Conservation (phyloP, 2,329 filamentous ascomycete species). For the Colletotrichum coccodes region DNA sequence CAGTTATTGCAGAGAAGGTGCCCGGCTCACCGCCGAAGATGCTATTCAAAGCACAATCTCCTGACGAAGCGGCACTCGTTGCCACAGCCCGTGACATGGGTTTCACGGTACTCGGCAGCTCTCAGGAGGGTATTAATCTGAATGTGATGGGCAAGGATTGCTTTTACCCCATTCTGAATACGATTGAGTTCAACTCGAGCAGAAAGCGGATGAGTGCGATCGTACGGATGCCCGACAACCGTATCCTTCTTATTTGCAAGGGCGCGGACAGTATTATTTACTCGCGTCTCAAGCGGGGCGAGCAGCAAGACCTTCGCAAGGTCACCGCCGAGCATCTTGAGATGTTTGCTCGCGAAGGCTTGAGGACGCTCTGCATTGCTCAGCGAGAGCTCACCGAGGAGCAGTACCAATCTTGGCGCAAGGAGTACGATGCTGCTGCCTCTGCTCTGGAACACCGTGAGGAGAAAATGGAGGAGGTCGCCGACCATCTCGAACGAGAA, state of each 20-base stretch:
- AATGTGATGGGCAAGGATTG: constrained; percentile 89
- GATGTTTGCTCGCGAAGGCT: constrained; percentile 94
- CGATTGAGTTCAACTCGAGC: constrained; percentile 96
- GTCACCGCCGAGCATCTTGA: constrained; percentile 94
- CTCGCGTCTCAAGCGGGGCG: constrained; percentile 83
- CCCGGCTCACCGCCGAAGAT: constrained; percentile 93
- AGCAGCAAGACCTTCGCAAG: constrained; percentile 85
- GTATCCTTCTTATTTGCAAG: constrained; percentile 94
- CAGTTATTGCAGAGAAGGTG: constrained; percentile 89
- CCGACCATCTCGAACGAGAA: constrained; percentile 91
- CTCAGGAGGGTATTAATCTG: constrained; percentile 82
- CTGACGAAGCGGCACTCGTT: constrained; percentile 94
- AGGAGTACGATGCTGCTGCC: constrained; percentile 87
- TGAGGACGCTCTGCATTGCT: constrained; percentile 94
- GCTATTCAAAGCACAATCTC: constrained; percentile 96
- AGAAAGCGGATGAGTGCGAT: constrained; percentile 99
- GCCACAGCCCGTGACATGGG: constrained; percentile 95
- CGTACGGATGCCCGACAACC: constrained; percentile 90
- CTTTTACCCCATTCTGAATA: constrained; percentile 89
- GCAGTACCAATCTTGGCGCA: constrained; percentile 87
- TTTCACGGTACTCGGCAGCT: constrained; percentile 87
- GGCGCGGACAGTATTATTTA: constrained; percentile 98
- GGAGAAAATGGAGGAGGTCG: constrained; percentile 89
- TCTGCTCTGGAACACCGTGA: constrained; percentile 87
- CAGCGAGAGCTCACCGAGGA: constrained; percentile 82